Percentiles rank a stretch among this genome's conserved stretches.
Conservation (phyloP, 768 basidiomycete species). For the Phaffia tasmanica region DNA sequence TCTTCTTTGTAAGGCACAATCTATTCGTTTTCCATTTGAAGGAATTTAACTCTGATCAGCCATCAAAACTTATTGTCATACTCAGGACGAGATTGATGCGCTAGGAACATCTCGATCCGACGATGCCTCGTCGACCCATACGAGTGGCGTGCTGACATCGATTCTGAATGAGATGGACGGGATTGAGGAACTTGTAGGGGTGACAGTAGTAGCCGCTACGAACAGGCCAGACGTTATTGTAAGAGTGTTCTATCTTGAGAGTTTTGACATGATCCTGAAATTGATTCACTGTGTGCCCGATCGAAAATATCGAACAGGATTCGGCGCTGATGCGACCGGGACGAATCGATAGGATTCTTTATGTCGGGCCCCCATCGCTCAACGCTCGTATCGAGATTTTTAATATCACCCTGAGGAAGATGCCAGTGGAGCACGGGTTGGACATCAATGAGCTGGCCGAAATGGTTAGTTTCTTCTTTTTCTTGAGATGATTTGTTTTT, state of each 20-base stretch:
- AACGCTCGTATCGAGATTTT: constrained; percentile 73
- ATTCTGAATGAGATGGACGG: constrained; percentile 98
- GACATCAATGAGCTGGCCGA: constrained; percentile 57
- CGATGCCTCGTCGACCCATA: constrained; percentile 47
- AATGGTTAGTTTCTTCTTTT: constrained; percentile 44
- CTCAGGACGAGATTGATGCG: constrained; percentile 92
- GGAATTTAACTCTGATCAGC: constrained; percentile 3
- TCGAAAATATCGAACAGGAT: constrained; percentile 48
- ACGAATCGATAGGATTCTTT: constrained; percentile 82
- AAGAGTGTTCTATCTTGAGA: constrained; percentile 36
- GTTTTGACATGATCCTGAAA: not conserved
- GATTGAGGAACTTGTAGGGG: constrained; percentile 83
- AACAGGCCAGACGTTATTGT: constrained; percentile 89
- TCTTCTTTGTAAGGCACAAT: constrained; percentile 70
- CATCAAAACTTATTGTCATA: not conserved
- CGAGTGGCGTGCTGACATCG: constrained; percentile 84
- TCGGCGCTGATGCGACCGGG: constrained; percentile 90
- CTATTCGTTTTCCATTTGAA: not conserved
- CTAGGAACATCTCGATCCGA: constrained; percentile 65
- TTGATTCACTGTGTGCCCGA: no score
- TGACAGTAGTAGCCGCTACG: constrained; percentile 92
- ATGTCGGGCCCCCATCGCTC: constrained; percentile 82
- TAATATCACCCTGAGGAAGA: constrained; percentile 58
- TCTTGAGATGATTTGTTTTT: not conserved
- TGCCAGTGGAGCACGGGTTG: constrained; percentile 66